Evolutionary conservation across 345 rosid species (phyloP).

Genomic region (Linum tenue): DNA sequence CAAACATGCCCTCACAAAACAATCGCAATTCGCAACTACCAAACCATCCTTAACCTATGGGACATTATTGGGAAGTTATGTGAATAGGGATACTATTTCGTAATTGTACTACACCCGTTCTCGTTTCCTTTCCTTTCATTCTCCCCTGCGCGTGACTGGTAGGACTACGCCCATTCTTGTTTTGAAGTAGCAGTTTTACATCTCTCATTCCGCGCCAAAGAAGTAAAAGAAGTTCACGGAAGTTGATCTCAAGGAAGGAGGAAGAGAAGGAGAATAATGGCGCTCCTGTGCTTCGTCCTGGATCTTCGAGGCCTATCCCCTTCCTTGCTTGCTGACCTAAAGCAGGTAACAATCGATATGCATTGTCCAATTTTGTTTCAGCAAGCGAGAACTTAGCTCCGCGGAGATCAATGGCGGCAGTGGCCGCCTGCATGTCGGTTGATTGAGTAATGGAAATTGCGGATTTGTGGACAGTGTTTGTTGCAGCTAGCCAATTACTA

Average conservation of each 20-base stretch:
- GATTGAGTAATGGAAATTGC: slow-evolving; percentile 13
- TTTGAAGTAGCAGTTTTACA: too few species aligned
- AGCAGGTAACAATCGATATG: slow-evolving; percentile 40
- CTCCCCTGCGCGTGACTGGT: too few species aligned
- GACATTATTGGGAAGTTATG: too few species aligned
- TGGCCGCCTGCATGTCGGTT: slow-evolving; percentile 7
- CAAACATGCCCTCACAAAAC: too few species aligned
- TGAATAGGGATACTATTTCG: too few species aligned
- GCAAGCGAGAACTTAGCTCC: neutral
- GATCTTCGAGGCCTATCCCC: slow-evolving; percentile 63
- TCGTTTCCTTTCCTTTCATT: too few species aligned
- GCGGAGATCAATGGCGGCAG: neutral
- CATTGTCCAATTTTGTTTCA: neutral
- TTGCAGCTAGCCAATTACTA: slow-evolving; percentile 64
- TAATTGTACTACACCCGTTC: too few species aligned
- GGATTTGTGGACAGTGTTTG: slow-evolving; percentile 38
- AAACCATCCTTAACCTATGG: too few species aligned
- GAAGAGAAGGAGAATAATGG: slow-evolving; percentile 27
- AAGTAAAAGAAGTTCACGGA: neutral
- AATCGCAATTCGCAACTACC: too few species aligned
- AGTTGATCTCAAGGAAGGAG: neutral
- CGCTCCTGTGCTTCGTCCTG: slow-evolving; percentile 52
- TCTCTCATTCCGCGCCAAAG: slow-evolving; percentile 16
- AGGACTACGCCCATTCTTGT: too few species aligned
- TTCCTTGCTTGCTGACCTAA: slow-evolving; percentile 42